A percentile compares a stretch with the other conserved stretches of the same genome.
phyloP scores from a whole-genome alignment of 2,329 filamentous ascomycete genomes.

The Aureobasidium melanogenum region DNA sequence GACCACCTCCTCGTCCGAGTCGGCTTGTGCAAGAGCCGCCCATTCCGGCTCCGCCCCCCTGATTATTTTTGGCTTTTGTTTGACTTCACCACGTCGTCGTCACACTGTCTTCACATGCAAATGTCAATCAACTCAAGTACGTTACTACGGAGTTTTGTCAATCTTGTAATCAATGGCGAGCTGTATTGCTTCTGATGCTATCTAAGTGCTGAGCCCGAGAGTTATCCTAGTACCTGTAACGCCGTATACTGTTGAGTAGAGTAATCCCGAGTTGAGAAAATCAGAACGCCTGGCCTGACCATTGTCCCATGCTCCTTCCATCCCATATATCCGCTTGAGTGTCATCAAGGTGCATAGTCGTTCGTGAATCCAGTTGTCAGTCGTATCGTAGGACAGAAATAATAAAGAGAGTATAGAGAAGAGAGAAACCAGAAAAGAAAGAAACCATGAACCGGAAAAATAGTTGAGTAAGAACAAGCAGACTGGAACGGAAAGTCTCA shows the following conservation, averaged over 20 bases:
- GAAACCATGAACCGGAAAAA: not conserved
- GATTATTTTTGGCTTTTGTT: not conserved
- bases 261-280: not conserved
- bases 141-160: not conserved
- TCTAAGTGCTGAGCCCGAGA: not conserved
- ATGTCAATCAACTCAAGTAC: not conserved
- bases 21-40: not conserved
- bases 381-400: not conserved
- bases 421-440: not conserved
- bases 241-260: not conserved
- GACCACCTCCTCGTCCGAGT: not conserved
- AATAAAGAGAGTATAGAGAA: not conserved
- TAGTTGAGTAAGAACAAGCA: not conserved
- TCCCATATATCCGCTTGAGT: not conserved
- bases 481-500: not conserved
- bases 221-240: not conserved
- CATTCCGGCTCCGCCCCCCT: slow-evolving; percentile 5
- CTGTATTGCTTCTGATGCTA: not conserved
- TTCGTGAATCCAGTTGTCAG: not conserved
- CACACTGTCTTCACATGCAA: not conserved
- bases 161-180: not conserved
- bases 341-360: slow-evolving; percentile 8
- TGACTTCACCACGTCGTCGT: not conserved
- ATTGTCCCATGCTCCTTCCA: not conserved
- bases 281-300: not conserved